A percentile compares a stretch with the other conserved stretches of the same genome.
These are phyloP conservation scores for Ustilago hordei DNA, from an alignment of 1,284 basidiomycete species.

Conservation along the genomic window DNA sequence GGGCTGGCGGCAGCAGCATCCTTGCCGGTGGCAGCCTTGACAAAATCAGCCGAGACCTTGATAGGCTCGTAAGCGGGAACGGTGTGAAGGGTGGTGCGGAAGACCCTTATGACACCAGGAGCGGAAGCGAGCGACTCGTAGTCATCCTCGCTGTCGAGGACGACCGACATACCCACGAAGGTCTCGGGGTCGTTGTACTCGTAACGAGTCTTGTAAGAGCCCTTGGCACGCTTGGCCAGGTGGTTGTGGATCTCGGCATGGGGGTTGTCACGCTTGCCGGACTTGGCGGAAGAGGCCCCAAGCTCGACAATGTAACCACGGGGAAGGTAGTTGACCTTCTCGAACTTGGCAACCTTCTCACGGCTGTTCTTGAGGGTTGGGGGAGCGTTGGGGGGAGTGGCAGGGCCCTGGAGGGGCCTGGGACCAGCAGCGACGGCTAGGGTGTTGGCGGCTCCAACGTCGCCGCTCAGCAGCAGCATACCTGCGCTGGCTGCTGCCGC, in stretches of 20 bases:
- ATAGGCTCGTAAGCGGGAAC: slow-evolving; percentile 50
- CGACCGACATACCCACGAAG: slow-evolving; percentile 53
- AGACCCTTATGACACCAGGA: slow-evolving; percentile 50
- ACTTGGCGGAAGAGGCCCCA: slow-evolving; percentile 24
- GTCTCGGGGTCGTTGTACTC: slow-evolving; percentile 50
- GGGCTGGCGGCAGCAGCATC: slow-evolving; percentile 13
- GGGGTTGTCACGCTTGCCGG: slow-evolving; percentile 35
- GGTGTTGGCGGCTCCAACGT: slow-evolving; percentile 24
- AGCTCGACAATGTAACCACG: slow-evolving; percentile 51
- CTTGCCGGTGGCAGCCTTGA: slow-evolving; percentile 42
- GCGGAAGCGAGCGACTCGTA: slow-evolving; percentile 38
- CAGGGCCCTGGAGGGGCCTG: slow-evolving; percentile 25
- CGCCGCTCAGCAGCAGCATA: slow-evolving; percentile 29
- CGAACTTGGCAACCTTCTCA: slow-evolving; percentile 33
- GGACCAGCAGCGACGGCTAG: slow-evolving; percentile 35
- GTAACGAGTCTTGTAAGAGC: slow-evolving; percentile 48
- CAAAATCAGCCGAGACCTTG: slow-evolving; percentile 41
- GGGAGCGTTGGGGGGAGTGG: slow-evolving; percentile 22
- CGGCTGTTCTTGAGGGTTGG: slow-evolving; percentile 35
- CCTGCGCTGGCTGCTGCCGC: slow-evolving; percentile 40
- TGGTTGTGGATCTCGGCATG: slow-evolving; percentile 49
- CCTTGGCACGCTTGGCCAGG: slow-evolving; percentile 44
- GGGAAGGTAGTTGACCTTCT: slow-evolving; percentile 38
- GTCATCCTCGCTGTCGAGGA: slow-evolving; percentile 53
- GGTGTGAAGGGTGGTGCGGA: slow-evolving; percentile 41